Percentiles rank a stretch among this genome's conserved stretches.
phyloP scores from a whole-genome alignment of 2,329 filamentous ascomycete species.

The Scedosporium aurantiacum region DNA sequence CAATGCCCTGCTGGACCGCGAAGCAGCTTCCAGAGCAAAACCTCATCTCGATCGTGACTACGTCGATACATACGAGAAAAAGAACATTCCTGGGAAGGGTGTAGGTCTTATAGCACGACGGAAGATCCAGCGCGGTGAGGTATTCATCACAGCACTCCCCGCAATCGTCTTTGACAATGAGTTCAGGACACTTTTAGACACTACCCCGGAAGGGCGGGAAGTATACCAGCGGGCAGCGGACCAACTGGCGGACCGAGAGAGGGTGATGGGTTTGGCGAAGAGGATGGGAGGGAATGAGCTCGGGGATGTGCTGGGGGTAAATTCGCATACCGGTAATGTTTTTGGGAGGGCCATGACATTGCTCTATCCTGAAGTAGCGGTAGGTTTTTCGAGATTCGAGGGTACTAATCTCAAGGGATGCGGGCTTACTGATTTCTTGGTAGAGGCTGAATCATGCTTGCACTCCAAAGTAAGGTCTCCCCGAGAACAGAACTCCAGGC shows the following conservation, averaged over 20 bases:
- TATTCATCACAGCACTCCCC: not conserved
- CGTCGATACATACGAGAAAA: not conserved
- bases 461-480: not conserved
- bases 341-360: not conserved
- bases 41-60: too few relatives aligned
- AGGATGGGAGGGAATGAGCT: not conserved
- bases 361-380: not conserved
- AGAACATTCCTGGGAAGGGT: not conserved
- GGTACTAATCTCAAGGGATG: not conserved
- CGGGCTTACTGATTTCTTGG: not conserved
- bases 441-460: conserved; percentile 2
- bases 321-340: not conserved
- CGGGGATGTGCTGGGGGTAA: not conserved
- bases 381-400: not conserved
- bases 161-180: not conserved
- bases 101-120: not conserved
- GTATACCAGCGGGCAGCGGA: not conserved
- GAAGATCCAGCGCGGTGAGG: not conserved
- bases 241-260: not conserved
- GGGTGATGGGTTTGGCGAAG: not conserved
- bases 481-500: not conserved
- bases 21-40: not conserved
- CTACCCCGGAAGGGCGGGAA: not conserved
- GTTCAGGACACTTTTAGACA: not conserved
- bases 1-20: not conserved